These are phyloP conservation scores for Ascochyta rabiei DNA, from an alignment of 2,329 filamentous ascomycete genomes.

Conservation along the genomic window DNA sequence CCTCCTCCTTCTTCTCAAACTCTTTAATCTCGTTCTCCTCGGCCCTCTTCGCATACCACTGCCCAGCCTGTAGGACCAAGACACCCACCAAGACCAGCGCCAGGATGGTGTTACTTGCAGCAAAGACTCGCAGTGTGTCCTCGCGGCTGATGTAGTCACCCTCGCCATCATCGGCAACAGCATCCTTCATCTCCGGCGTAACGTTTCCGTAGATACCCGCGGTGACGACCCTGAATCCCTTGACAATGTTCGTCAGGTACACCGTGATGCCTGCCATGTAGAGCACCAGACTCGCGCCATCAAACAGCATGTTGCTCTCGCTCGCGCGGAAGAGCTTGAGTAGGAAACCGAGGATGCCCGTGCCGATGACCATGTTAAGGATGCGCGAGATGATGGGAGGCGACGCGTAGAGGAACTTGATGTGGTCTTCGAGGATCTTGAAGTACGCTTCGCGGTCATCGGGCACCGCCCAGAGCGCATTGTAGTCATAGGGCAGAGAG, in stretches of 20 bases:
- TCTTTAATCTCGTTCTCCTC: conserved; percentile 79
- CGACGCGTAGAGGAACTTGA: conserved; percentile 87
- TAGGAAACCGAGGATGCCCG: conserved; percentile 87
- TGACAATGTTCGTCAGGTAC: conserved; percentile 95
- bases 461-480: conserved; percentile 78
- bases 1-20: conserved; percentile 57
- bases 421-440: conserved; percentile 84
- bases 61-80: conserved; percentile 88
- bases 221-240: conserved; percentile 84
- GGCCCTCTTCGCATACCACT: conserved; percentile 98
- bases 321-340: conserved; percentile 92
- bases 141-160: conserved; percentile 78
- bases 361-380: conserved; percentile 88
- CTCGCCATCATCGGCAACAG: conserved; percentile 37
- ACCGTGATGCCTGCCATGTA: conserved; percentile 88
- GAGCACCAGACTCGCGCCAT: conserved; percentile 72
- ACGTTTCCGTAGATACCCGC: conserved; percentile 68
- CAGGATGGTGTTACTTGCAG: conserved; percentile 94
- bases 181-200: conserved; percentile 43
- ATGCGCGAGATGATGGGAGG: conserved; percentile 92
- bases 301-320: conserved; percentile 96
- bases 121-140: conserved; percentile 87
- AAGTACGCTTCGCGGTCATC: conserved; percentile 72
- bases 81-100: conserved; percentile 92
- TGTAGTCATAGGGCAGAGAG: conserved; percentile 93